Percentiles rank a stretch among this genome's conserved stretches.
Conservation (phyloP, 768 basidiomycete species). For the Podaxis sp. region DNA sequence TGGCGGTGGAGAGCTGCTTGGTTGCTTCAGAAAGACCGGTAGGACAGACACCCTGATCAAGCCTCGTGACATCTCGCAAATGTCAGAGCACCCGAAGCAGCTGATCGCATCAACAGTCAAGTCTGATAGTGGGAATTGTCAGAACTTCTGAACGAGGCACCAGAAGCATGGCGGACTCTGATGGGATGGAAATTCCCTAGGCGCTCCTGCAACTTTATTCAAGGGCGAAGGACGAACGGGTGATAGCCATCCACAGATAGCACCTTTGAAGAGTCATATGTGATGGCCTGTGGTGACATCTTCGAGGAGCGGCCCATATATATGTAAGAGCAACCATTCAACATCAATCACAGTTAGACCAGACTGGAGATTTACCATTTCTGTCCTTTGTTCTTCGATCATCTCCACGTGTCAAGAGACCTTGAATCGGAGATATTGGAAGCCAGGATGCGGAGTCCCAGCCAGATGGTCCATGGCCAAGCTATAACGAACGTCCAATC, state of each 20-base stretch:
- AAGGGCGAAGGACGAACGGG: background rate
- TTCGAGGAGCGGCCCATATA: background rate
- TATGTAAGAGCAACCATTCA: background rate
- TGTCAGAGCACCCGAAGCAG: slow-evolving; percentile 24
- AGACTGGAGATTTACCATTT: slow-evolving; percentile 12
- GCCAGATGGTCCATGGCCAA: background rate
- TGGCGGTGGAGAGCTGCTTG: slow-evolving; percentile 28
- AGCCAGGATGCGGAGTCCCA: background rate
- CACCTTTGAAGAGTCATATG: background rate
- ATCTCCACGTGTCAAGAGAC: slow-evolving; percentile 3
- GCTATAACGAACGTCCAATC: background rate
- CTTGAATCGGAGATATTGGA: slow-evolving; percentile 1
- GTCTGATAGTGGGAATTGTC: slow-evolving; percentile 24
- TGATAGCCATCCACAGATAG: slow-evolving; percentile 13
- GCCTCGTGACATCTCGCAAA: slow-evolving; percentile 32
- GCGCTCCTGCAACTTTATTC: background rate
- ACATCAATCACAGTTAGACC: background rate
- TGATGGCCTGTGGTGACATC: background rate
- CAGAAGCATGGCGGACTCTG: slow-evolving; percentile 17
- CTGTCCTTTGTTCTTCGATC: slow-evolving; percentile 3
- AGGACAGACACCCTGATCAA: slow-evolving; percentile 31
- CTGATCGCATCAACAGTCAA: slow-evolving; percentile 24
- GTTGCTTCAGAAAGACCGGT: slow-evolving; percentile 24
- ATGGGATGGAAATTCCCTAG: slow-evolving; percentile 15
- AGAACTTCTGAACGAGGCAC: slow-evolving; percentile 20